A percentile compares a stretch with the other conserved stretches of the same genome.
phyloP scores from a whole-genome alignment of 805 yeast species.

The Saccharomycopsis amapae region DNA sequence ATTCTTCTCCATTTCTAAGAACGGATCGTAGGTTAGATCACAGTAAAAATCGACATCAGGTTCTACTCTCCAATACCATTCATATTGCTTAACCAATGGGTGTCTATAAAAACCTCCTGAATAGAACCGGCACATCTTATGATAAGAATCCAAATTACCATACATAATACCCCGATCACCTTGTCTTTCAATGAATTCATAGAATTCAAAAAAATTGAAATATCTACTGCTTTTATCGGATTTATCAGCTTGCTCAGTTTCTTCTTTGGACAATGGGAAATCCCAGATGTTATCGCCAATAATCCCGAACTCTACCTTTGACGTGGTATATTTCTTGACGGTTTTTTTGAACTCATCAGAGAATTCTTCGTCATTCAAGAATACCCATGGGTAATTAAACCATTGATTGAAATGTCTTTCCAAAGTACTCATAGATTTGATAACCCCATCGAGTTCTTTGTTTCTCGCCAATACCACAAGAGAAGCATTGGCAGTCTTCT shows the following conservation, averaged over 20 bases:
- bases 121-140: conserved; percentile 92
- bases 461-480: conserved; percentile 80
- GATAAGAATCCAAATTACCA: conserved; percentile 77
- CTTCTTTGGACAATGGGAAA: conserved; percentile 37
- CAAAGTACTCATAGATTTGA: conserved; percentile 61
- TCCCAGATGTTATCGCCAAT: conserved; percentile 62
- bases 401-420: conserved; percentile 91
- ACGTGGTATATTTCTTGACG: conserved; percentile 46
- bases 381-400: conserved; percentile 90
- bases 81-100: conserved; percentile 57
- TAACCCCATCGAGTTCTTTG: conserved; percentile 69
- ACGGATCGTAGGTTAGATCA: conserved; percentile 89
- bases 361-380: conserved; percentile 76
- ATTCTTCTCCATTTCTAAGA: conserved; percentile 61
- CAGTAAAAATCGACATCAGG: conserved; percentile 88
- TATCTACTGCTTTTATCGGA: conserved; percentile 6
- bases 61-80: conserved; percentile 97
- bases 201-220: conserved; percentile 27
- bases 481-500: conserved; percentile 66
- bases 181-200: conserved; percentile 59
- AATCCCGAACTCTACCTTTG: conserved; percentile 65
- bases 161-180: conserved; percentile 82
- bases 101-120: conserved; percentile 80
- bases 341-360: conserved; percentile 50
- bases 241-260: conserved; percentile 21